phyloP scores from a whole-genome alignment of 306 rosid species.

The Quercus variabilis region DNA sequence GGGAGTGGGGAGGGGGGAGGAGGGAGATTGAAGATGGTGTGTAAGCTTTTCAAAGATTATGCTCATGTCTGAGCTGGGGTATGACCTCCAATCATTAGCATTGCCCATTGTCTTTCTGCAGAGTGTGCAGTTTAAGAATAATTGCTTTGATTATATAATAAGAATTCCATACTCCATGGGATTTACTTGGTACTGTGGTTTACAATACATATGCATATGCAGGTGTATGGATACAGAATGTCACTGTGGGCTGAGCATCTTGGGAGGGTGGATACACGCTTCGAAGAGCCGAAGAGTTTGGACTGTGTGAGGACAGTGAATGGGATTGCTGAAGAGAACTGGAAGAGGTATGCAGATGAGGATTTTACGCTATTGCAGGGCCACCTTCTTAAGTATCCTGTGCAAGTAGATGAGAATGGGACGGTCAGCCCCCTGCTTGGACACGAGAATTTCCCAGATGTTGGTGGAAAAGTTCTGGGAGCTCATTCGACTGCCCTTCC shows the following conservation, averaged over 20 bases:
- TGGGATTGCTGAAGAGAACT: constrained; percentile 55
- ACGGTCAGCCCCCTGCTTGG: constrained; percentile 42
- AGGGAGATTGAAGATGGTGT: too few species aligned
- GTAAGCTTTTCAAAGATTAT: too few species aligned
- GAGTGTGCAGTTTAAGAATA: not conserved
- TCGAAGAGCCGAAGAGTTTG: constrained; percentile 60
- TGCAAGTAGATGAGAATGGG: constrained; percentile 57
- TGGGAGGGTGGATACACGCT: constrained; percentile 41
- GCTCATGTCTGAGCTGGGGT: too few species aligned
- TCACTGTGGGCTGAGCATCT: constrained; percentile 94
- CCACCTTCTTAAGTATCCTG: constrained; percentile 82
- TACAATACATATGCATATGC: constrained; percentile 17
- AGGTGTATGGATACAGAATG: constrained; percentile 91
- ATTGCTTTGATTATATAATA: not conserved
- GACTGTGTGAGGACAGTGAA: constrained; percentile 71
- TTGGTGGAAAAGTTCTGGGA: constrained; percentile 78
- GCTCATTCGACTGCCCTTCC: constrained; percentile 50
- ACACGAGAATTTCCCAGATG: constrained; percentile 71
- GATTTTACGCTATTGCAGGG: constrained; percentile 58
- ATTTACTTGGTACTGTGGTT: not conserved
- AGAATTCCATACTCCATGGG: not conserved
- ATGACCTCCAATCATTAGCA: too few species aligned
- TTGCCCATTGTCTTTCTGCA: not conserved
- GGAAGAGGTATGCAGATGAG: constrained; percentile 46
- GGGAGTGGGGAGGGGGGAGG: too few species aligned